These are phyloP conservation scores for Teratosphaeria nubilosa DNA, from an alignment of 2,329 filamentous ascomycete genomes.

Conservation along the genomic window DNA sequence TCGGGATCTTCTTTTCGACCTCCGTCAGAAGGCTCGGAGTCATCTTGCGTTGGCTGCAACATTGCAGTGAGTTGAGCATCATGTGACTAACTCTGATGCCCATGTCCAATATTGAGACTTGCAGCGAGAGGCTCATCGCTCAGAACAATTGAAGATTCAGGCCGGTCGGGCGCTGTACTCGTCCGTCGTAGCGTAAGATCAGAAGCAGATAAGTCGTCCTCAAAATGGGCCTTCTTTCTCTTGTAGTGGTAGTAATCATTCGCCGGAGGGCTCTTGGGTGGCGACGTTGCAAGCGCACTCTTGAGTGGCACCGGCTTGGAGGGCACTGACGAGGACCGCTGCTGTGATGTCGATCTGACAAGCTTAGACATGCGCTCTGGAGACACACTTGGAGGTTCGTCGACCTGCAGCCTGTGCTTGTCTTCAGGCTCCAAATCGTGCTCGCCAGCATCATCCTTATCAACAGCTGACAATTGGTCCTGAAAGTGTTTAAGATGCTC, in stretches of 20 bases:
- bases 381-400: not conserved
- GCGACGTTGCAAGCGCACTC: slow-evolving; percentile 5
- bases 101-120: not conserved
- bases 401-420: not conserved
- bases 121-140: not conserved
- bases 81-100: not conserved
- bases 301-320: slow-evolving; percentile 2
- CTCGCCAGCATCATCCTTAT: not conserved
- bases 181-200: slow-evolving; percentile 3
- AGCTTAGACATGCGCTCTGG: not conserved
- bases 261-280: slow-evolving; percentile 1
- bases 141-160: not conserved
- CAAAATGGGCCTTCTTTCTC: slow-evolving; percentile 10
- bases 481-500: slow-evolving; percentile 1
- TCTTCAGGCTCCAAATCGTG: not conserved
- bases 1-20: not conserved
- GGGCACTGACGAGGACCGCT: slow-evolving; percentile 3
- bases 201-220: slow-evolving; percentile 3
- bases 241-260: not conserved
- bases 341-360: not conserved
- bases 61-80: not conserved
- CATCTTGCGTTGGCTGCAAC: not conserved
- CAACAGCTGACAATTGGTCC: not conserved
- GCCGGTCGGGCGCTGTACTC: slow-evolving; percentile 1
- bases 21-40: not conserved